Evolutionary conservation across 2,329 filamentous ascomycete species (phyloP), one percentile per base, ranked within the genome.

Genomic region (Verticillium zaregamsianum): DNA sequence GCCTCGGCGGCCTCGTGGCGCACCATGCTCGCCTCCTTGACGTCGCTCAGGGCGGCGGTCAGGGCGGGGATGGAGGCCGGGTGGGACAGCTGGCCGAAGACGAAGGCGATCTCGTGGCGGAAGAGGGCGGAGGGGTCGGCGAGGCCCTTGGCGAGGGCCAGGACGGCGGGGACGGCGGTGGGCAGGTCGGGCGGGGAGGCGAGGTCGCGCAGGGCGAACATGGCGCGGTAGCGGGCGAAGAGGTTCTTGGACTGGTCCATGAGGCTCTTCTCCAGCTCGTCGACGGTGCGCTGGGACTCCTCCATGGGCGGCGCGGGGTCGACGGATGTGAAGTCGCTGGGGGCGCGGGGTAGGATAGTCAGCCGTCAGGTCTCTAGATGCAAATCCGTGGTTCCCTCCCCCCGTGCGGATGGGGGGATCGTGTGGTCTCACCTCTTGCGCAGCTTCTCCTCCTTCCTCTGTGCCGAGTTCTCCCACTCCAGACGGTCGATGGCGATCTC

Each of bases 1-100:
- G 95, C 95, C 79, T 99, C 95, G 1, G 96, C 95, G 57, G 95
- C 96, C 78, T 99, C 95, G 72, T 99, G 95, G 61, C 95, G 89
- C 61, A 99, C 95, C 95, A 99, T 99, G 71, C 93, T 93, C 28
- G 87, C 90, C 79, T 99, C 95, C 61, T 91, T 82, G 57, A 85
- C 79, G 74, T 99, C 84, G 69, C 90, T 90, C 63, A 99, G 81
- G 1, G 91, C 88, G 59, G 86, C 86, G 17, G 90, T 90, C 62
- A 99, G 85, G 63, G 92, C 92, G 4, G 95, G 93, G 67, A 99
- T 97, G 1, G 93, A 97, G n/a, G 94, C 94, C 1, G 95, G 95
- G 72, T 99, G 95, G 61, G 91, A 93, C 59, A 99, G 83, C 76
- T 99, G 95, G 61, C 95, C 95, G 69, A 99, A 99, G 15, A 99